Evolutionary conservation across 192 early-diverging fungal genomes (phyloP).

Genomic region (Helicostylum pulchrum): DNA sequence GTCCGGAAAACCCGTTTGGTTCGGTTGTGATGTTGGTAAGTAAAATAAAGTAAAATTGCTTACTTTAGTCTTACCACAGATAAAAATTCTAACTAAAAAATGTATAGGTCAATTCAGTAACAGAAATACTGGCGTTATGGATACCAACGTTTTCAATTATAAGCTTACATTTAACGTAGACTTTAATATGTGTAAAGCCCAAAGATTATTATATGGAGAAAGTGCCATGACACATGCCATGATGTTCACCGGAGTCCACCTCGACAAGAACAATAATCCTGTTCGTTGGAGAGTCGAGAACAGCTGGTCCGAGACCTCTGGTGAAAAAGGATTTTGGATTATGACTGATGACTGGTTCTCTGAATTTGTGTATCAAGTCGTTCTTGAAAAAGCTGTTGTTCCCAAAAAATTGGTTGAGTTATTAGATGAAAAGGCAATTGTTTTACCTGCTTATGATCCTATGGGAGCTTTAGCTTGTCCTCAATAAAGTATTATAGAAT

Average conservation of each 20-base stretch:
- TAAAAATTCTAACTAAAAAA: too few species aligned
- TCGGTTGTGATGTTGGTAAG: conserved; percentile 65
- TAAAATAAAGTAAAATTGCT: too few species aligned
- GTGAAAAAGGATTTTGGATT: conserved; percentile 71
- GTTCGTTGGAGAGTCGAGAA: conserved; percentile 79
- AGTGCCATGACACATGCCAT: conserved; percentile 79
- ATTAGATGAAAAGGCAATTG: conserved; percentile 56
- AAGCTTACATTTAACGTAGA: conserved; percentile 61
- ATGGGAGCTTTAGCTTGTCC: conserved; percentile 64
- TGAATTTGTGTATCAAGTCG: conserved; percentile 77
- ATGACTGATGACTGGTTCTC: conserved; percentile 78
- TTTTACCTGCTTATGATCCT: conserved; percentile 75
- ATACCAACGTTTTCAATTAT: conserved; percentile 61
- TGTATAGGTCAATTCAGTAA: conserved; percentile 49
- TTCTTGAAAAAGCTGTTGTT: conserved; percentile 63
- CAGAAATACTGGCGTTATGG: conserved; percentile 57
- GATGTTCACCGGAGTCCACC: conserved; percentile 74
- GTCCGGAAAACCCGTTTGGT: conserved; percentile 69
- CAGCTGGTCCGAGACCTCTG: conserved; percentile 45
- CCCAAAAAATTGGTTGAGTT: conserved; percentile 59
- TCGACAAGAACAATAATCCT: conserved; percentile 56
- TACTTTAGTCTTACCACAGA: too few species aligned
- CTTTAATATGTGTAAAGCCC: conserved; percentile 60
- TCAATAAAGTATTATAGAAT: too few species aligned
- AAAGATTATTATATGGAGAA: conserved; percentile 72